Evolutionary conservation across 805 yeast species (phyloP).

Genomic region (Candida dajiaensis): DNA sequence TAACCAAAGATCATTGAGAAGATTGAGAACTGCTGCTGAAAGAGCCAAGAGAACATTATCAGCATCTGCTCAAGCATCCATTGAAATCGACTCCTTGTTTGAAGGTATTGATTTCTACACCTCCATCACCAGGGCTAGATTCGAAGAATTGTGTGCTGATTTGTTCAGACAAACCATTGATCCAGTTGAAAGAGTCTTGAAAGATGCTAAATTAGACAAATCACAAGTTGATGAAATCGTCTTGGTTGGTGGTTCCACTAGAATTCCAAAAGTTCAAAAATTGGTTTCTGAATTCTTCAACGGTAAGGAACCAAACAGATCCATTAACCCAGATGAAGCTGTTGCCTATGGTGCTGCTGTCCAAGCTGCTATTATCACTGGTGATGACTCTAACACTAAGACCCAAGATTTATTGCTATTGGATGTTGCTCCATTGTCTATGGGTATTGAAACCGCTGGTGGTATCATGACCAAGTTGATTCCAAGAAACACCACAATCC

Average conservation of each 20-base stretch:
- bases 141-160: slow-evolving; percentile 96
- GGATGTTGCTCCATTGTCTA: slow-evolving; percentile 97
- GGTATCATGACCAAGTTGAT: slow-evolving; percentile 99
- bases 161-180: slow-evolving; percentile 91
- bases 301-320: slow-evolving; percentile 97
- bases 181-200: slow-evolving; percentile 95
- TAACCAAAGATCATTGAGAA: slow-evolving; percentile 96
- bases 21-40: slow-evolving; percentile 98
- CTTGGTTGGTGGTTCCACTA: slow-evolving; percentile 97
- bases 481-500: slow-evolving; percentile 98
- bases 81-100: slow-evolving; percentile 92
- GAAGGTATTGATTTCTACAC: slow-evolving; percentile 99
- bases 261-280: slow-evolving; percentile 98
- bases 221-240: slow-evolving; percentile 91
- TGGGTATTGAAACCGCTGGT: slow-evolving; percentile 99
- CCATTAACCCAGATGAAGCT: slow-evolving; percentile 99
- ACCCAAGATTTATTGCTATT: slow-evolving; percentile 94
- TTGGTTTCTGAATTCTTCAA: slow-evolving; percentile 96
- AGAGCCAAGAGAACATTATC: slow-evolving; percentile 99
- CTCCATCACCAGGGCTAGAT: slow-evolving; percentile 96
- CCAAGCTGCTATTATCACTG: slow-evolving; percentile 96
- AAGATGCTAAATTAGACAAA: slow-evolving; percentile 91
- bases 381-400: slow-evolving; percentile 89
- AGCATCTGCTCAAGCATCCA: slow-evolving; percentile 93
- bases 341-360: slow-evolving; percentile 99